A percentile compares a stretch with the other conserved stretches of the same genome.
These are phyloP conservation scores for Daucus carota DNA, from an alignment of 129 eudicot species.

Conservation along the genomic window DNA sequence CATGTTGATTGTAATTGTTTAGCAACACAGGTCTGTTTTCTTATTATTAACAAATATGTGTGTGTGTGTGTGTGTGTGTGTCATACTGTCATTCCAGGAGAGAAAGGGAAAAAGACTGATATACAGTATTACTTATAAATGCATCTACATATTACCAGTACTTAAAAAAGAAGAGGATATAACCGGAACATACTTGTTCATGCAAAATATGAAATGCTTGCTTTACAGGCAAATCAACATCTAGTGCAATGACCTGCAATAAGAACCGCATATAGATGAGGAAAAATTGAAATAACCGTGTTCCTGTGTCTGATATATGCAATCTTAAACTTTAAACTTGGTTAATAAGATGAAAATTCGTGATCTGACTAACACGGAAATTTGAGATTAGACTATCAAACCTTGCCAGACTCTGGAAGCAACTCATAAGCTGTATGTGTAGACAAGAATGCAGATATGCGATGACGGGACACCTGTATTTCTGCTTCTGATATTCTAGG, in stretches of 20 bases:
- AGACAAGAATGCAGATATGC: constrained; percentile 54
- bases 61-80: too few species aligned
- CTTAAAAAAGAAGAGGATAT: background rate
- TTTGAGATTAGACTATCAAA: constrained; percentile 17
- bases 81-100: too few species aligned
- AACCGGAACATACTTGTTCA: constrained; percentile 57
- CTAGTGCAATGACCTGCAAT: constrained; percentile 77
- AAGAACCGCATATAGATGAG: constrained; percentile 6
- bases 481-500: constrained; percentile 59
- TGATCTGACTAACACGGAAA: too few species aligned
- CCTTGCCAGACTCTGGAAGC: constrained; percentile 96
- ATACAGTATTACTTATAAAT: background rate
- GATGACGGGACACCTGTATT: constrained; percentile 59
- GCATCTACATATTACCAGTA: background rate
- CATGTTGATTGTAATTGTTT: background rate
- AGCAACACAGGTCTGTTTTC: background rate
- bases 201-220: constrained; percentile 94
- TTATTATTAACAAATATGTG: too few species aligned
- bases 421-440: constrained; percentile 72
- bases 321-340: background rate
- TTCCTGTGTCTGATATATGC: background rate
- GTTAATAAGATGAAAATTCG: too few species aligned
- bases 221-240: constrained; percentile 84
- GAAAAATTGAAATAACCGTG: background rate
- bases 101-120: background rate